Conservation (phyloP, 352 stramenopile species). For the Globisporangium paroecandrum region DNA sequence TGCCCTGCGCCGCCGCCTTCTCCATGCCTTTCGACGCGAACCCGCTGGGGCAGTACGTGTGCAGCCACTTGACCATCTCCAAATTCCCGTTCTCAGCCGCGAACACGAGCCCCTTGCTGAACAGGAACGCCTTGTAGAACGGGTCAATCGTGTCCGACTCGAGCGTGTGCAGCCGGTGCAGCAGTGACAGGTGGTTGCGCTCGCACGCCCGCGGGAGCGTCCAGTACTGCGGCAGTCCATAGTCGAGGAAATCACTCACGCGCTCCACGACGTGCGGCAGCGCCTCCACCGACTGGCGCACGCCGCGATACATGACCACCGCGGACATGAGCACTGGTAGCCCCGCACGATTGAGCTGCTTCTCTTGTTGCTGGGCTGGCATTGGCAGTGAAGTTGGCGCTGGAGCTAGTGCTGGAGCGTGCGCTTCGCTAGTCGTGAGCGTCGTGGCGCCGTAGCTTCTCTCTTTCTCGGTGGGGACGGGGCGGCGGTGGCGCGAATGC, state of each 20-base stretch:
- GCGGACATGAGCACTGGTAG: slow-evolving; percentile 14
- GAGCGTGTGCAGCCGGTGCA: slow-evolving; percentile 4
- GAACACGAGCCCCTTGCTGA: slow-evolving; percentile 10
- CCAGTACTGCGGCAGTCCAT: slow-evolving; percentile 14
- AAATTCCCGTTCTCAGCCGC: slow-evolving; percentile 13
- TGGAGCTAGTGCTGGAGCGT: not conserved
- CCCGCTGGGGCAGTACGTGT: slow-evolving; percentile 16
- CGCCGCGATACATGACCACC: slow-evolving; percentile 12
- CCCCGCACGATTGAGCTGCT: slow-evolving; percentile 6
- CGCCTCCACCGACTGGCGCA: slow-evolving; percentile 6
- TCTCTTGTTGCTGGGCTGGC: not conserved
- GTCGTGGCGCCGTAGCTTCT: not conserved
- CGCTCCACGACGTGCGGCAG: slow-evolving; percentile 16
- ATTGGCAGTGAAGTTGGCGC: too few species aligned
- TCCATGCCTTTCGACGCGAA: slow-evolving; percentile 19
- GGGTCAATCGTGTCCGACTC: slow-evolving; percentile 8
- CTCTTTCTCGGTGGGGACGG: not conserved
- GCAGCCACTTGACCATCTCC: slow-evolving; percentile 18
- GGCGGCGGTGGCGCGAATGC: not conserved
- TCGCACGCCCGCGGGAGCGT: slow-evolving; percentile 14
- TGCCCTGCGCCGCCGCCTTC: slow-evolving; percentile 5
- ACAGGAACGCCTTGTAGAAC: slow-evolving; percentile 12
- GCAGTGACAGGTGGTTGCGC: slow-evolving; percentile 15
- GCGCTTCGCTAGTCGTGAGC: not conserved
- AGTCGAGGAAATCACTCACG: slow-evolving; percentile 19